A percentile compares a stretch with the other conserved stretches of the same genome.
Conservation (phyloP, 2,329 filamentous ascomycete genomes). For the Boeremia exigua region DNA sequence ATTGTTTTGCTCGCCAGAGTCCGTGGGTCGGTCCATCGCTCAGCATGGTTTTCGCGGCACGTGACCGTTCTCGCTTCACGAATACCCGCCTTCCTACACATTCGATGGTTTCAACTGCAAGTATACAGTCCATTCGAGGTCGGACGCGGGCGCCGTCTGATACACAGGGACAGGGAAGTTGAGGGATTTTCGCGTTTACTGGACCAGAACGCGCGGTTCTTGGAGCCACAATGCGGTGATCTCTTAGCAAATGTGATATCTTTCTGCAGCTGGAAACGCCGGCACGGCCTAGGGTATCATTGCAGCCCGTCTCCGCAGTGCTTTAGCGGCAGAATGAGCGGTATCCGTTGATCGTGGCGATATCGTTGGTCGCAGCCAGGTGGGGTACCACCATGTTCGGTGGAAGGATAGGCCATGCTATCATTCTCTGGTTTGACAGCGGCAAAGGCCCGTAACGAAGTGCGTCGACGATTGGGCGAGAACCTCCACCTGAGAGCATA, state of each 20-base stretch:
- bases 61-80: slow-evolving; percentile 48
- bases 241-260: slow-evolving; percentile 51
- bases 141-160: slow-evolving; percentile 36
- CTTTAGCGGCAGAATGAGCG: slow-evolving; percentile 53
- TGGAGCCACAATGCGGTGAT: slow-evolving; percentile 53
- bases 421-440: slow-evolving; percentile 45
- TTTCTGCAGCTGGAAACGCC: slow-evolving; percentile 51
- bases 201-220: slow-evolving; percentile 52
- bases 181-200: slow-evolving; percentile 47
- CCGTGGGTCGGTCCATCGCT: slow-evolving; percentile 38
- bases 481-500: slow-evolving; percentile 45
- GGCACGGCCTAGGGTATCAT: slow-evolving; percentile 53
- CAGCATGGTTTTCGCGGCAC: slow-evolving; percentile 45
- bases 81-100: slow-evolving; percentile 42
- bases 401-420: slow-evolving; percentile 46
- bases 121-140: slow-evolving; percentile 34
- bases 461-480: slow-evolving; percentile 31
- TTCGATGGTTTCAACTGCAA: slow-evolving; percentile 42
- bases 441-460: slow-evolving; percentile 38
- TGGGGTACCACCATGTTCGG: slow-evolving; percentile 51
- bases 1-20: slow-evolving; percentile 20
- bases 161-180: slow-evolving; percentile 45
- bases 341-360: slow-evolving; percentile 53
- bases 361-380: slow-evolving; percentile 52
- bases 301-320: slow-evolving; percentile 50